phyloP scores from a whole-genome alignment of 768 basidiomycete species.

The Psilocybe cyanescens region DNA sequence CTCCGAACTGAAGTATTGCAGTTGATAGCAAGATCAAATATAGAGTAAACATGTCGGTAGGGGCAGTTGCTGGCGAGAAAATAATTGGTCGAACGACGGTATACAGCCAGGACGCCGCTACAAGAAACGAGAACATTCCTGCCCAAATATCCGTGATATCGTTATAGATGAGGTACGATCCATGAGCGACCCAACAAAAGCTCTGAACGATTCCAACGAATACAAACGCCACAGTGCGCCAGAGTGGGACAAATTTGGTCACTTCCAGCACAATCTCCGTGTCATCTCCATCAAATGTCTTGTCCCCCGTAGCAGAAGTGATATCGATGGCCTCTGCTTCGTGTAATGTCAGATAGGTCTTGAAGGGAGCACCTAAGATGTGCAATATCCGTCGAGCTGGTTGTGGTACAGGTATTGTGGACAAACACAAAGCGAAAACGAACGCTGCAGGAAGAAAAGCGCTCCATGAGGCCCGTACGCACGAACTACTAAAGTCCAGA shows the following conservation, averaged over 20 bases:
- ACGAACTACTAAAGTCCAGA: constrained; percentile 48
- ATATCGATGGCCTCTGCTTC: constrained; percentile 58
- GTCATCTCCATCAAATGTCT: constrained; percentile 23
- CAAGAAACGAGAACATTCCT: constrained; percentile 45
- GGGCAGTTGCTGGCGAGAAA: constrained; percentile 58
- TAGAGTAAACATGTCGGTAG: constrained; percentile 64
- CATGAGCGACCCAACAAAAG: constrained; percentile 61
- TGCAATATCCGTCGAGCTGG: constrained; percentile 26
- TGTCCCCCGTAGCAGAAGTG: constrained; percentile 22
- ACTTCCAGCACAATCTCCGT: constrained; percentile 22
- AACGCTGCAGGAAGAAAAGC: constrained; percentile 49
- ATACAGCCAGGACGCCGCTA: constrained; percentile 69
- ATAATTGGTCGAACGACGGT: constrained; percentile 58
- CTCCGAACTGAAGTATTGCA: constrained; percentile 54
- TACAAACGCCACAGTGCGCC: constrained; percentile 63
- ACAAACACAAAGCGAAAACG: constrained; percentile 46
- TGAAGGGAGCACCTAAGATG: constrained; percentile 36
- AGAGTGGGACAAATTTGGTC: constrained; percentile 44
- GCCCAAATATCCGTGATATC: constrained; percentile 34
- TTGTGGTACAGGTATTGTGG: constrained; percentile 34
- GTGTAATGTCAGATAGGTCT: constrained; percentile 48
- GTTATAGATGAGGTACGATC: constrained; percentile 55
- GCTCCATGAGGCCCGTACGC: constrained; percentile 57
- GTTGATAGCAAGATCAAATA: constrained; percentile 53
- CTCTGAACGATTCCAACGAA: constrained; percentile 59